Evolutionary conservation across 2,329 filamentous ascomycete species (phyloP), one percentile per base, ranked within the genome.

Genomic region (Dactylonectria estremocensis): DNA sequence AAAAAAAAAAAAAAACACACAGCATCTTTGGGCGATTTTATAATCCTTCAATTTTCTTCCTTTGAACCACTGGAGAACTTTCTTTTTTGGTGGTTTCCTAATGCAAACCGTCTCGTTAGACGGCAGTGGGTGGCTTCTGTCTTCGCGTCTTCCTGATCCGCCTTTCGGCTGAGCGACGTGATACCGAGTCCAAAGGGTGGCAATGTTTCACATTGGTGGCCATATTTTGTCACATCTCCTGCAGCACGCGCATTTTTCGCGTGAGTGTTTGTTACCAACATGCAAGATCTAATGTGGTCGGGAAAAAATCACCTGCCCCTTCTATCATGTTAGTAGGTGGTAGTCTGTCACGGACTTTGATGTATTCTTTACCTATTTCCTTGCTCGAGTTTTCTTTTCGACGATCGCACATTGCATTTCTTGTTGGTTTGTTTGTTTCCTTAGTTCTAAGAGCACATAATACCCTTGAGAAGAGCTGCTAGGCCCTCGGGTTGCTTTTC

Each of bases 91-190:
- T 22, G 59, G 54, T 58, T 48, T 43, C 48, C 20, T 62, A 14
- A n/a, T 45, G 58, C 54, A n/a, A 18, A 28, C 31, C 31, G n/a
- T 45, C 48, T 28, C n/a, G 8, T 45, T 67, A 20, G 37, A 22
- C 33, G 40, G 59, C 35, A 48, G 46, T 57, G 35, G 46, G 64
- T 24, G 58, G 59, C 48, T 63, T 63, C 59, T 63, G 53, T 33
- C 60, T 59, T 63, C 61, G 35, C 53, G 46, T 58, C 58, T 66
- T 61, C 37, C 33, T 40, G 49, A 20, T 22, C 37, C 24, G 48
- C 43, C 58, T 54, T 63, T 49, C 43, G 54, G 43, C 59, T 49
- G 18, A 58, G 52, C 53, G 53, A 40, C 46, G 58, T 63, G 53
- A 63, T 66, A 58, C 46, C 54, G 54, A 53, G 46, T 35, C 58